Evolutionary conservation across 2,329 filamentous ascomycete species (phyloP), one percentile per base, ranked within the genome.

Genomic region (Ceratocystiopsis brevicomis): DNA sequence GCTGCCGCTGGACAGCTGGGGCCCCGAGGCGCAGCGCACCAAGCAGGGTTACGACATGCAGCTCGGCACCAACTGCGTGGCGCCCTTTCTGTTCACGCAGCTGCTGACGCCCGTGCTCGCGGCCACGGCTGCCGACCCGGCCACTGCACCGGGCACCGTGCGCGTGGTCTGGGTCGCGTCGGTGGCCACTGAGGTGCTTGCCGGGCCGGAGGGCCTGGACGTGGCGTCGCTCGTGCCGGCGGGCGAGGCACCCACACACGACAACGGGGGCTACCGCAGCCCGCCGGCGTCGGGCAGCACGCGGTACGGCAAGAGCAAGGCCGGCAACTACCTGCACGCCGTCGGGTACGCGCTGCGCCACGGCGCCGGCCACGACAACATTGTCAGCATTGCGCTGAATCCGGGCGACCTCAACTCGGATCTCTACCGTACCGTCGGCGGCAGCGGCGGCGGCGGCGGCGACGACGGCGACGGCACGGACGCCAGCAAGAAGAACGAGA

Each of bases 21-120:
- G 45, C 6, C 51, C 43, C 48, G 16, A 34, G 14, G 48, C 37
- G 15, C 54, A 53, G 9, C 43, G 43, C 41, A 68, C 63, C 0
- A 48, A 46, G 6, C 66, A 69, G 49, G 67, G 65, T 19, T 62
- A 61, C 49, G 69, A 73, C 35, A 32, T 52, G 32, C 44, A 51
- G 45, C 45, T 52, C 12, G 49, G 49, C 44, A 47, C 45, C 41
- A 52, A 52, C 48, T 42, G 39, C 43, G 35, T 52, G 9, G 50
- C 44, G 9, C 44, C 45, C 2, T 49, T 50, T 15, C 19, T 55
- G 15, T 44, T 56, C 38, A 53, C 52, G 1, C 46, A 52, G 42
- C 50, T 55, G 11, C 46, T 55, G 30, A 54, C 52, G 13, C 54
- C 53, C 1, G 18, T 44, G 1, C 46, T 56, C 8, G 38, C 43